Evolutionary conservation across 176 grass and related monocot species (phyloP).

Genomic region (Oryza brachyantha): DNA sequence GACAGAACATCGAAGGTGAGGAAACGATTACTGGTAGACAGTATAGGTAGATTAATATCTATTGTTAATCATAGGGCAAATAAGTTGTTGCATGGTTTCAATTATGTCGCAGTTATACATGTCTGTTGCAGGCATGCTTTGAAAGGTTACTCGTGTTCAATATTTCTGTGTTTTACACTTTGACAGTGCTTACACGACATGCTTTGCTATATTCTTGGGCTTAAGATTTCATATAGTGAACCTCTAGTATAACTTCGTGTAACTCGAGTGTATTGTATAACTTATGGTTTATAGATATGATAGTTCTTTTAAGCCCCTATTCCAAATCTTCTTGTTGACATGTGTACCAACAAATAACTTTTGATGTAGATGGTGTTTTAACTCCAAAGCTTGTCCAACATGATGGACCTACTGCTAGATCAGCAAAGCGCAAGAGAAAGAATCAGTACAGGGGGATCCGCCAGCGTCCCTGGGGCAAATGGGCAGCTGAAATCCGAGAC

Average conservation of each 20-base stretch:
- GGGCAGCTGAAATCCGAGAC: slow-evolving; percentile 83
- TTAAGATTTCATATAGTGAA: neutral
- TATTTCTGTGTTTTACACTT: neutral
- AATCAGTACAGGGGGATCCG: slow-evolving; percentile 73
- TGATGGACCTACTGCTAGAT: slow-evolving; percentile 33
- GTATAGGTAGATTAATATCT: neutral
- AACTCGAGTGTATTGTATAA: neutral
- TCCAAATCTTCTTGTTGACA: slow-evolving; percentile 3
- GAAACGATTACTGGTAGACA: neutral
- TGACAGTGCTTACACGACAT: neutral
- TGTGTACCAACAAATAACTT: neutral
- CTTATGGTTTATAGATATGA: neutral
- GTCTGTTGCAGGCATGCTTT: neutral
- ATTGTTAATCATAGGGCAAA: neutral
- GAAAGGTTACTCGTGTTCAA: neutral
- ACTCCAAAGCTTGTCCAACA: slow-evolving; percentile 28
- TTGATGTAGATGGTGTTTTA: slow-evolving; percentile 37
- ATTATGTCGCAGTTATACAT: neutral
- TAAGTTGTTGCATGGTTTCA: neutral
- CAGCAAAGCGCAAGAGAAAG: slow-evolving; percentile 50
- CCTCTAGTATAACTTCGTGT: neutral
- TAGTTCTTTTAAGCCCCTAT: neutral
- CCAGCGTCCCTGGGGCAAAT: slow-evolving; percentile 76
- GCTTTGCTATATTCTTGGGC: neutral
- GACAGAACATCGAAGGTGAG: neutral